Conservation (phyloP, 73 alveolate genomes). For the Diophrys sp. region DNA sequence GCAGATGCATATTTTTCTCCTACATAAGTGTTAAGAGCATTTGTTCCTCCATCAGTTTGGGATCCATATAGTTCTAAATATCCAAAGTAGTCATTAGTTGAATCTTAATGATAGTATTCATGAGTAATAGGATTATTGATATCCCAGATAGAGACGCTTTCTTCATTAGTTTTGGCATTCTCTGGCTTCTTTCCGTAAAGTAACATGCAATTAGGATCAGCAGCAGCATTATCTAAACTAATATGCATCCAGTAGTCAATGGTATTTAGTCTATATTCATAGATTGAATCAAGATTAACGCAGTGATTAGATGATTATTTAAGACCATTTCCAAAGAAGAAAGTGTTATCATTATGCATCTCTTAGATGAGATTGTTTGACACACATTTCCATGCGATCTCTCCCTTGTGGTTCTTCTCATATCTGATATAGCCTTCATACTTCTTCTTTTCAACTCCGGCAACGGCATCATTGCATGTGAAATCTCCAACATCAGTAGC, state of each 20-base stretch:
- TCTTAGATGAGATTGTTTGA: neutral
- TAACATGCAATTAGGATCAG: neutral
- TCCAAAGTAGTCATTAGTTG: too few relatives aligned
- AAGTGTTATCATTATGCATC: neutral
- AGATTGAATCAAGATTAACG: neutral
- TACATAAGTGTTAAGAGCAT: neutral
- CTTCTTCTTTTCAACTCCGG: neutral
- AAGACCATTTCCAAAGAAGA: neutral
- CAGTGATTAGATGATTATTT: neutral
- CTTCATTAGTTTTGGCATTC: neutral
- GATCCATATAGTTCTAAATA: neutral
- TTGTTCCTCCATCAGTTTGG: neutral
- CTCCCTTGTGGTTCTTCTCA: neutral
- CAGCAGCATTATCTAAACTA: too few relatives aligned
- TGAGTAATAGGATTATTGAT: neutral
- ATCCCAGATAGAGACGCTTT: neutral
- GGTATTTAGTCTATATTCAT: neutral
- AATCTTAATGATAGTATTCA: neutral
- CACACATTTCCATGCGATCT: neutral
- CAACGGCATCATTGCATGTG: neutral
- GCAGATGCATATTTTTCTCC: too few relatives aligned
- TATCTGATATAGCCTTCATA: neutral
- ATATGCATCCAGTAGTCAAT: neutral
- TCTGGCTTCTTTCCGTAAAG: neutral
- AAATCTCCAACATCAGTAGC: neutral